These are phyloP conservation scores for Pestalotiopsis sp. DNA, from an alignment of 2,329 filamentous ascomycete species.

Conservation along the genomic window DNA sequence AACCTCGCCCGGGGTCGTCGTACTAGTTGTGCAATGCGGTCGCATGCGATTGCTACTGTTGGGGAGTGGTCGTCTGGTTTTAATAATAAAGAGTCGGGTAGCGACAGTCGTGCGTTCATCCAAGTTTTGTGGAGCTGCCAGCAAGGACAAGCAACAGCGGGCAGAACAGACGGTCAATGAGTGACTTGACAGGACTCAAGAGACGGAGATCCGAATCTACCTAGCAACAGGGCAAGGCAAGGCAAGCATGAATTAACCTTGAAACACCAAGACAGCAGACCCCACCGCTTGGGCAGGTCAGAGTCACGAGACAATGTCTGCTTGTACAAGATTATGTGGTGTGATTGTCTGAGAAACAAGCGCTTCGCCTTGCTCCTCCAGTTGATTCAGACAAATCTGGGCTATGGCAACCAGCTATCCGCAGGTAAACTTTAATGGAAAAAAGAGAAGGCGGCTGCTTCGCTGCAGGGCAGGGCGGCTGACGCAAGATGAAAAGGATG, in stretches of 20 bases:
- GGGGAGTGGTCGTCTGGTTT: not conserved
- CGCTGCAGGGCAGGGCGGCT: not conserved
- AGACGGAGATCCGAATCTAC: not conserved
- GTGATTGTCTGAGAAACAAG: slow-evolving; percentile 9
- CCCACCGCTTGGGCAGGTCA: not conserved
- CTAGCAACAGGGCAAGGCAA: not conserved
- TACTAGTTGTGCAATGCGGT: not conserved
- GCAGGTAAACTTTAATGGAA: not conserved
- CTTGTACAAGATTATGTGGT: slow-evolving; percentile 2
- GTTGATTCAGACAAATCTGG: not conserved
- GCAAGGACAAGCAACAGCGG: not conserved
- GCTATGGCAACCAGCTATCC: not conserved
- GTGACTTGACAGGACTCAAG: not conserved
- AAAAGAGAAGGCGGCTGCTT: slow-evolving; percentile 1
- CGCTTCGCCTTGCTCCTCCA: not conserved
- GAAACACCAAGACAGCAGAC: not conserved
- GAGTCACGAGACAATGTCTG: slow-evolving; percentile 4
- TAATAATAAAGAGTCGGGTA: not conserved
- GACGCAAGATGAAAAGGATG: not conserved
- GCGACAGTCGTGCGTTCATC: not conserved
- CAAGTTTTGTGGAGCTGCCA: not conserved
- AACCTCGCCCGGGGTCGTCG: not conserved
- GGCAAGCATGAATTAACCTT: slow-evolving; percentile 1
- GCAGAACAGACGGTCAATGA: not conserved
- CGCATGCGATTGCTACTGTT: not conserved